Evolutionary conservation across 176 grass and related monocot genomes (phyloP).

Genomic region (bread wheat (Triticum aestivum)): IWGSC_CS_RefSeq_v2.1 NC_057795.1:379200929-379201428

Average conservation of each 20-base stretch:
- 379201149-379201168: too few relatives aligned
- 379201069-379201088: too few relatives aligned
- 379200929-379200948: too few relatives aligned
- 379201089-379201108: too few relatives aligned
- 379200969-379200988: too few relatives aligned
- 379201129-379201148: too few relatives aligned
- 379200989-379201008: too few relatives aligned
- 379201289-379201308: not conserved
- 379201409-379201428: constrained; percentile 19
- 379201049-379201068: too few relatives aligned
- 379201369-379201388: not conserved
- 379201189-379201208: not conserved
- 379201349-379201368: constrained; percentile 32
- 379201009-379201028: too few relatives aligned
- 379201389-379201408: constrained; percentile 1
- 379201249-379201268: not conserved
- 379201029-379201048: too few relatives aligned
- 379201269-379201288: constrained; percentile 32
- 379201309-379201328: not conserved
- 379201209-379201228: not conserved
- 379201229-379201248: constrained; percentile 12
- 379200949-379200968: too few relatives aligned
- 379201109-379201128: too few relatives aligned
- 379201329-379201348: constrained; percentile 34
- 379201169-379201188: not conserved